Evolutionary conservation across 2,329 filamentous ascomycete species (phyloP).

Genomic region (Diaporthe ampelina): DNA sequence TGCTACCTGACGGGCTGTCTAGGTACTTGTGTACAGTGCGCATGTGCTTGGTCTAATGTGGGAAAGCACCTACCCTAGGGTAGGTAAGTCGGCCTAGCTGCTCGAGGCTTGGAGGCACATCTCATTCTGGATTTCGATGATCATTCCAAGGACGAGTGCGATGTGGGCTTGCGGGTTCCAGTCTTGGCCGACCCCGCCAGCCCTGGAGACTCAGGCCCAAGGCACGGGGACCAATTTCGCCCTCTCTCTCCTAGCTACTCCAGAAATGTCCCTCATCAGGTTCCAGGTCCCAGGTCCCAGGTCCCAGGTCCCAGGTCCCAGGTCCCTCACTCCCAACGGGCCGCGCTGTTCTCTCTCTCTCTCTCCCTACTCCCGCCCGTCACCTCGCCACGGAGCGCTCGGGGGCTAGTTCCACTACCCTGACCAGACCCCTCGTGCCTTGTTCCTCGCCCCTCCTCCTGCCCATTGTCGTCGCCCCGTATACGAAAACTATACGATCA

Average conservation of each 20-base stretch:
- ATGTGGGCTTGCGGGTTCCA: slow-evolving; percentile 33
- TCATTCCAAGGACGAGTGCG: slow-evolving; percentile 23
- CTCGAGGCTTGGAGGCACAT: slow-evolving; percentile 15
- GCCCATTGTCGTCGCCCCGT: neutral
- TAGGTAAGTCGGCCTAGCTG: neutral
- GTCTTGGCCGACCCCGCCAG: slow-evolving; percentile 32
- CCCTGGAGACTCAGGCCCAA: slow-evolving; percentile 17
- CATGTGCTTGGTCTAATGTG: too few species aligned
- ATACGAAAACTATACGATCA: slow-evolving; percentile 17
- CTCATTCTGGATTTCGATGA: slow-evolving; percentile 26
- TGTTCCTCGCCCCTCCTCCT: neutral
- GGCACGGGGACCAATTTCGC: slow-evolving; percentile 29
- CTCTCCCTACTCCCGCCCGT: neutral
- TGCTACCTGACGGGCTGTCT: neutral
- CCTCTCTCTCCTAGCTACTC: neutral
- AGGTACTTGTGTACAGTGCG: too few species aligned
- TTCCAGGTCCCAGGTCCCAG: too few species aligned
- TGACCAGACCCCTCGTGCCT: slow-evolving; percentile 9
- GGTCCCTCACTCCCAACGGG: neutral
- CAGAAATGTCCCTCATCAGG: slow-evolving; percentile 28
- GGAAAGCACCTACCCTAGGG: too few species aligned
- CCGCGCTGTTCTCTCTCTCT: neutral
- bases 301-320: neutral
- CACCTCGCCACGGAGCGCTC: slow-evolving; percentile 23
- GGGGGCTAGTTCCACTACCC: slow-evolving; percentile 23